These are phyloP conservation scores for Moricandia moricandioides DNA, from an alignment of 345 rosid genomes.

Conservation along the genomic window DNA sequence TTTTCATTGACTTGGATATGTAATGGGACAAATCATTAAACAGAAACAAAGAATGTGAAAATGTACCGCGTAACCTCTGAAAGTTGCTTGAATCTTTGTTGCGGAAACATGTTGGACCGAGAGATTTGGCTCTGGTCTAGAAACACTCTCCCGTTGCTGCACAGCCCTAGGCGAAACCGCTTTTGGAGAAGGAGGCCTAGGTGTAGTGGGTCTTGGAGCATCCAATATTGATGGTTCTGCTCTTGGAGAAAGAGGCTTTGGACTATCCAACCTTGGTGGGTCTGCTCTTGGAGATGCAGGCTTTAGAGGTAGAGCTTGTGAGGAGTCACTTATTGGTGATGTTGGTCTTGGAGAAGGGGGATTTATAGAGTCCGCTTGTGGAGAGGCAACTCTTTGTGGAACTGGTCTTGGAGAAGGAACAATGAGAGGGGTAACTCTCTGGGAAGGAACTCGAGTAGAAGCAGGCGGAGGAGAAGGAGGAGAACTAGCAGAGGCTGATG, in stretches of 20 bases:
- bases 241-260: slow-evolving; percentile 26
- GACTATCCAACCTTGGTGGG: slow-evolving; percentile 38
- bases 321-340: slow-evolving; percentile 31
- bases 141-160: slow-evolving; percentile 34
- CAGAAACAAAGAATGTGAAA: background rate
- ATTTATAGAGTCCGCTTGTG: slow-evolving; percentile 42
- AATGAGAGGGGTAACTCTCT: slow-evolving; percentile 48
- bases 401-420: slow-evolving; percentile 41
- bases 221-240: slow-evolving; percentile 9
- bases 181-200: slow-evolving; percentile 56
- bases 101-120: slow-evolving; percentile 70
- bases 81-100: slow-evolving; percentile 82
- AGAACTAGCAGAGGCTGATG: slow-evolving; percentile 33
- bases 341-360: slow-evolving; percentile 55
- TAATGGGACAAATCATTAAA: background rate
- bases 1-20: background rate
- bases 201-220: slow-evolving; percentile 40
- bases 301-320: background rate
- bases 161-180: slow-evolving; percentile 23
- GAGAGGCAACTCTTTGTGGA: slow-evolving; percentile 25
- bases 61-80: slow-evolving; percentile 72
- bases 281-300: slow-evolving; percentile 30
- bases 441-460: slow-evolving; percentile 33
- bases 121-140: slow-evolving; percentile 70
- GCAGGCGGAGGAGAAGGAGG: slow-evolving; percentile 44